Evolutionary conservation across 768 basidiomycete genomes (phyloP), one percentile per base, ranked within the genome.

Genomic region (Tylopilus vinaceipallidus): DNA sequence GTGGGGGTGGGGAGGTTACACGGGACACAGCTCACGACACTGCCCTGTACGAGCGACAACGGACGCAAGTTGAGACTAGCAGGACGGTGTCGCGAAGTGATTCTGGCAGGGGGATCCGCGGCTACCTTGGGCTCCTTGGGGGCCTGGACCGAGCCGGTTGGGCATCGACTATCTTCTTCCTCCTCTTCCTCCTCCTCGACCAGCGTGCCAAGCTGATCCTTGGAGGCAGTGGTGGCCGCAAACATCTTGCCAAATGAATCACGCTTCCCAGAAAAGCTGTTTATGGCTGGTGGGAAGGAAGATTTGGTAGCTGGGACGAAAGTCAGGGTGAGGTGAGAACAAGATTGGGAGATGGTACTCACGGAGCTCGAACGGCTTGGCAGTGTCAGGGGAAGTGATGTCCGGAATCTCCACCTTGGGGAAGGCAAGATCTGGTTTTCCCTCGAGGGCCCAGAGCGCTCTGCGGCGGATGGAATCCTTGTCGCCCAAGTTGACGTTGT

Each of bases 121-220:
- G 45, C 42, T 19, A 67, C 61, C 14, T 64, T 60, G 20, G 69
- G 62, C 36, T 63, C 6, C n/a, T 49, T 47, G 19, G 29, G 30
- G 44, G 58, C 49, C 29, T 52, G 40, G 12, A 12, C 17, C 59
- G 24, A 62, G 44, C 43, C 63, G 23, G 46, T 33, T 20, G 58
- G 66, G 22, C 35, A 32, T 6, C 8, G 45, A 16, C 14, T 27
- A 1, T 88, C 86, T 38, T 88, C 88, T 49, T 91, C 88, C 22
- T 92, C 91, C 35, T 91, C 91, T 42, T 94, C 90, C 45, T 92
- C 91, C 48, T 93, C 91, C 60, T 91, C 91, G 27, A 93, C 71
- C 24, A 92, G 75, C 16, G 90, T 91, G 51, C 81, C 79, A 11
- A 92, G 76, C 57, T 85, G 80, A 64, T 91, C 90, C 64, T 89